Conservation (phyloP, 208 protist species). For the Crithidia acanthocephali region DNA sequence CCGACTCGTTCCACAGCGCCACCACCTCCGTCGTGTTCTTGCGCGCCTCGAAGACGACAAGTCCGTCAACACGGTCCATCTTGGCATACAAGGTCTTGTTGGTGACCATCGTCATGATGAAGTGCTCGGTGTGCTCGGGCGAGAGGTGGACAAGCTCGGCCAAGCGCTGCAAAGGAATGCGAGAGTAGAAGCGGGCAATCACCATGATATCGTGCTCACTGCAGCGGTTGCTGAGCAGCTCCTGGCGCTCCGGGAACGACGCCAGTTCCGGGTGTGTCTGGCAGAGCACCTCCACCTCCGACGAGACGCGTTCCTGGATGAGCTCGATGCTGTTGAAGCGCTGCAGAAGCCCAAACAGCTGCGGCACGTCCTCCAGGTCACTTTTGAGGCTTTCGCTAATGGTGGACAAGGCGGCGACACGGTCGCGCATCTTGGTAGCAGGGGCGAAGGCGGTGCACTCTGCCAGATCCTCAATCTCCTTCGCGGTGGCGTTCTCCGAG, state of each 20-base stretch:
- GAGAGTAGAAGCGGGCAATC: conserved; percentile 94
- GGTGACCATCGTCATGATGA: conserved; percentile 93
- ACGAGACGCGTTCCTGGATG: conserved; percentile 76
- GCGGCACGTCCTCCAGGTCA: conserved; percentile 75
- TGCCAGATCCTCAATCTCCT: conserved; percentile 81
- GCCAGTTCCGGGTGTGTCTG: conserved; percentile 77
- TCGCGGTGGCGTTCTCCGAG: conserved; percentile 74
- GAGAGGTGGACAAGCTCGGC: conserved; percentile 91
- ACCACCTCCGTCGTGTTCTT: conserved; percentile 92
- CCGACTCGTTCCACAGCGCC: conserved; percentile 84
- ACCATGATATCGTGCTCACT: conserved; percentile 97
- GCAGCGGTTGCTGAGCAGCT: conserved; percentile 91
- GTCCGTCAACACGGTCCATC: conserved; percentile 94
- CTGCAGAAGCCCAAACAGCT: conserved; percentile 72
- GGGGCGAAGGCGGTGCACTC: conserved; percentile 82
- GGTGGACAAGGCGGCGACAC: conserved; percentile 50
- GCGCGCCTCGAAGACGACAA: conserved; percentile 90
- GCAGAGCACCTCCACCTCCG: conserved; percentile 58
- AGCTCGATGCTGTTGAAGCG: conserved; percentile 89
- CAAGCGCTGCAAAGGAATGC: conserved; percentile 91
- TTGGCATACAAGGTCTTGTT: conserved; percentile 93
- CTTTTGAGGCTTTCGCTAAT: conserved; percentile 62
- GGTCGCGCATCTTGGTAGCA: conserved; percentile 59
- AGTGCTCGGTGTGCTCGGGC: conserved; percentile 88
- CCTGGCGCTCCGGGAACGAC: conserved; percentile 52